phyloP scores from a whole-genome alignment of 1,284 basidiomycete genomes.

The Ceratobasidium theobromae region DNA sequence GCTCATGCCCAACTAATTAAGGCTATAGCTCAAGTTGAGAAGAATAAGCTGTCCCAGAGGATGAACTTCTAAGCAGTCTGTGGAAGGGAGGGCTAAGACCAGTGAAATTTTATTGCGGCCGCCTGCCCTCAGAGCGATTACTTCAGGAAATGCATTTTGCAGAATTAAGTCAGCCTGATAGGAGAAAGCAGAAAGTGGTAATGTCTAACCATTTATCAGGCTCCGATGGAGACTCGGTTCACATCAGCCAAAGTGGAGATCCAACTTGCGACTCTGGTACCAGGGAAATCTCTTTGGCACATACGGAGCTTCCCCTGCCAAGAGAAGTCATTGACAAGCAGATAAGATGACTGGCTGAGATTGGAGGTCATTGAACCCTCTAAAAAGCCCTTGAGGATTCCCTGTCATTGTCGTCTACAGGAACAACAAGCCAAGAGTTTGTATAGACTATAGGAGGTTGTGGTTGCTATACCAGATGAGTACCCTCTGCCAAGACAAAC shows the following conservation, averaged over 20 bases:
- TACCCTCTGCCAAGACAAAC: slow-evolving; percentile 47
- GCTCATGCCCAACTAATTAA: neutral
- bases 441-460: slow-evolving; percentile 44
- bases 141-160: slow-evolving; percentile 30
- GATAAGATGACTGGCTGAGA: slow-evolving; percentile 41
- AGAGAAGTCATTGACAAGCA: slow-evolving; percentile 43
- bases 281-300: slow-evolving; percentile 39
- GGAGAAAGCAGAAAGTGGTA: slow-evolving; percentile 33
- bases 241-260: slow-evolving; percentile 36
- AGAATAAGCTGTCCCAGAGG: neutral
- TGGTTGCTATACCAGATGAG: slow-evolving; percentile 45
- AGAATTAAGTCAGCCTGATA: neutral
- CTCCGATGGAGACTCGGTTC: slow-evolving; percentile 41
- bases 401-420: slow-evolving; percentile 44
- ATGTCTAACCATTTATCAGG: slow-evolving; percentile 36
- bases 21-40: neutral
- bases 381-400: slow-evolving; percentile 43
- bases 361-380: slow-evolving; percentile 45
- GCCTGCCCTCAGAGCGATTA: slow-evolving; percentile 16
- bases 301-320: slow-evolving; percentile 41
- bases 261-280: slow-evolving; percentile 30
- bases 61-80: neutral
- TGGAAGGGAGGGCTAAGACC: slow-evolving; percentile 39
- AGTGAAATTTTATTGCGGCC: slow-evolving; percentile 35
- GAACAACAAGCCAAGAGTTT: slow-evolving; percentile 42